Base-by-base conservation (phyloP, 2,329 filamentous ascomycete species). In the Penicillium griseofulvum region DNA sequence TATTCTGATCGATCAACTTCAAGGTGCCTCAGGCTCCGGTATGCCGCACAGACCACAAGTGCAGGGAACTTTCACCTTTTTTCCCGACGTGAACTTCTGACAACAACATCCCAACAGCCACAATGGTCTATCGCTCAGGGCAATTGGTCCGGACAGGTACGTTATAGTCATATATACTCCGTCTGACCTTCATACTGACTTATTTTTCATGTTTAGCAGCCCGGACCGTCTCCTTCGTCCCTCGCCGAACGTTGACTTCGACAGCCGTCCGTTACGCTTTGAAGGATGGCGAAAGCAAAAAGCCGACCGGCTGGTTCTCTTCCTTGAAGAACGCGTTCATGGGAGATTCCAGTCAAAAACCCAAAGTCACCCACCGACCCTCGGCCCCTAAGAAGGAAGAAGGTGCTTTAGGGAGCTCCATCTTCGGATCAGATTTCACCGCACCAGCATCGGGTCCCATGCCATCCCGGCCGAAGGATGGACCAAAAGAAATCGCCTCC, bases 61-160 rank as follows among this genome's bases (percentile, higher is more conserved):
- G 69, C 66, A 66, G 49, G 48, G 47, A 55, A 60, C 61, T 59
- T 58, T 57, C 49, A 62, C 67, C 66, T 70, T 71, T 71, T 71
- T 71, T 70, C 64, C 52, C 58, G 57, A 46, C 55, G 41, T 36
- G 42, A 48, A 55, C 55, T 56, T 54, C 56, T 55, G 55, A 52
- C 60, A 61, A 59, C 53, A 53, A 58, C 61, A 56, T 46, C 48
- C 19, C 52, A 56, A 74, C 73, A 73, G 72, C 72, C 64, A 69
- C 72, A 66, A 71, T 75, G 65, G 55, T 72, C 43, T 65, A 70
- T 62, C 68, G 68, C 19, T 73, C 70, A 54, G 70, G 73, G 62
- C 72, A 71, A 60, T 62, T 76, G 55, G 55, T 71, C 59, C 72
- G 72, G 58, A 64, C 72, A 58, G 71, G 74, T 76, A 66, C 55